These are phyloP conservation scores for Exophiala spinifera DNA, from an alignment of 2,329 filamentous ascomycete species.

Conservation along the genomic window DNA sequence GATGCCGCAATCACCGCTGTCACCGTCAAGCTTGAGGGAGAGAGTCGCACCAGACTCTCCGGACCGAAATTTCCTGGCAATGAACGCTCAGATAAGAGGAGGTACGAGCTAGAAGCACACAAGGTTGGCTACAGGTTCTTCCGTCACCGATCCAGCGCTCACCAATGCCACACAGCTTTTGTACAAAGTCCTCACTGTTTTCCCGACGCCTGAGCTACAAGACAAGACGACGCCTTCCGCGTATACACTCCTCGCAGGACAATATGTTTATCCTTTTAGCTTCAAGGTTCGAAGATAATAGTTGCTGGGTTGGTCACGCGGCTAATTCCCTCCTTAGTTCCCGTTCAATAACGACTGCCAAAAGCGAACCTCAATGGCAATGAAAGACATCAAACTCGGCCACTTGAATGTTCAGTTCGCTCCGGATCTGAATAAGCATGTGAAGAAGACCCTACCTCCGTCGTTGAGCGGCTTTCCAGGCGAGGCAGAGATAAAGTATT, in stretches of 20 bases:
- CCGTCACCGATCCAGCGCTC: conserved; percentile 5
- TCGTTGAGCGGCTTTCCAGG: conserved; percentile 83
- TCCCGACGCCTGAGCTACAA: conserved; percentile 44
- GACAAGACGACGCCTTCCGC: conserved; percentile 34
- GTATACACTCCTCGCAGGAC: conserved; percentile 46
- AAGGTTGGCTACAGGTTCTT: conserved; percentile 38
- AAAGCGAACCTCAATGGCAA: conserved; percentile 42
- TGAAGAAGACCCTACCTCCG: conserved; percentile 82
- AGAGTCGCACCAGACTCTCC: conserved; percentile 46
- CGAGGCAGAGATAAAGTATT: conserved; percentile 89
- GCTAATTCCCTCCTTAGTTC: conserved; percentile 35
- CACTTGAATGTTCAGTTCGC: conserved; percentile 46
- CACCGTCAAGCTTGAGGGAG: conserved; percentile 49
- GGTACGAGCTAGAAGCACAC: conserved; percentile 48
- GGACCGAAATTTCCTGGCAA: conserved; percentile 40
- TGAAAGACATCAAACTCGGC: conserved; percentile 46
- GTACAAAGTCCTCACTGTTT: conserved; percentile 47
- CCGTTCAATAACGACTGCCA: conserved; percentile 51
- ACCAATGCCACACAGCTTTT: conserved; percentile 37
- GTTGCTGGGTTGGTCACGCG: background rate
- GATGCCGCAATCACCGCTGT: conserved; percentile 46
- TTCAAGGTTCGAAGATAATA: conserved; percentile 43
- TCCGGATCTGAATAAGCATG: conserved; percentile 56
- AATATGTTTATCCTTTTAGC: conserved; percentile 48
- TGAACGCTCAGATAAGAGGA: conserved; percentile 46